Percentiles rank a stretch among this genome's conserved stretches.
These are phyloP conservation scores for Aspergillus persii DNA, from an alignment of 2,329 filamentous ascomycete genomes.

Conservation along the genomic window DNA sequence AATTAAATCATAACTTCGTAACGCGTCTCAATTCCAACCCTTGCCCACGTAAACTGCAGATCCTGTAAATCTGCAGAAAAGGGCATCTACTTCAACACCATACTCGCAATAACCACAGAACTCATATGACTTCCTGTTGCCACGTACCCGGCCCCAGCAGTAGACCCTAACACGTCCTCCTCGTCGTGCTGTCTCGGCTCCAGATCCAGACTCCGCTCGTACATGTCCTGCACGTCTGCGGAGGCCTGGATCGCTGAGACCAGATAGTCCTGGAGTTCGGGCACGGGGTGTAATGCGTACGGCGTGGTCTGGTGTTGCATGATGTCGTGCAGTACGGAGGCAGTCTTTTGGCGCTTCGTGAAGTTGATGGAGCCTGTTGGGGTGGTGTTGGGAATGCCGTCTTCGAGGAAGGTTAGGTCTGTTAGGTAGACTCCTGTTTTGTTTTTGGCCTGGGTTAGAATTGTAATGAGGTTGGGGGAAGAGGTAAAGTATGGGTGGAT, in stretches of 20 bases:
- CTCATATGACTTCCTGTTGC: constrained; percentile 18
- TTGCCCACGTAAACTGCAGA: no score
- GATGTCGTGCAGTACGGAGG: constrained; percentile 48
- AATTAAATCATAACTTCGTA: no score
- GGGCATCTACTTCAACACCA: constrained; percentile 2
- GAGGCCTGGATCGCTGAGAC: constrained; percentile 86
- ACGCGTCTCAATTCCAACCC: no score
- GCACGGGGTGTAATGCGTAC: constrained; percentile 79
- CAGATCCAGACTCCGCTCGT: constrained; percentile 84
- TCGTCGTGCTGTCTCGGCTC: constrained; percentile 92
- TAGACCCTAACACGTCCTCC: constrained; percentile 75
- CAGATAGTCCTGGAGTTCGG: constrained; percentile 76
- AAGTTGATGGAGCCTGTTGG: constrained; percentile 76
- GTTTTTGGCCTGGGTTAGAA: neutral
- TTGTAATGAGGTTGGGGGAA: constrained; percentile 4
- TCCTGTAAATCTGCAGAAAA: no score
- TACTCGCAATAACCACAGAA: constrained; percentile 17
- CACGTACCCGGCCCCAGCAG: neutral
- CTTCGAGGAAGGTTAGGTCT: constrained; percentile 93
- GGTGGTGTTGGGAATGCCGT: constrained; percentile 89
- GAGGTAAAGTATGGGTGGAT: neutral
- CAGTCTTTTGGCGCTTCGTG: constrained; percentile 20
- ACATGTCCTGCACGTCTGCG: constrained; percentile 93
- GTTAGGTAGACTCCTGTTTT: constrained; percentile 80
- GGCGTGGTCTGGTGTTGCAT: constrained; percentile 94